Percentiles rank a stretch among this genome's conserved stretches.
phyloP scores from a whole-genome alignment of 2,329 filamentous ascomycete species.

The Nothopassalora personata region DNA sequence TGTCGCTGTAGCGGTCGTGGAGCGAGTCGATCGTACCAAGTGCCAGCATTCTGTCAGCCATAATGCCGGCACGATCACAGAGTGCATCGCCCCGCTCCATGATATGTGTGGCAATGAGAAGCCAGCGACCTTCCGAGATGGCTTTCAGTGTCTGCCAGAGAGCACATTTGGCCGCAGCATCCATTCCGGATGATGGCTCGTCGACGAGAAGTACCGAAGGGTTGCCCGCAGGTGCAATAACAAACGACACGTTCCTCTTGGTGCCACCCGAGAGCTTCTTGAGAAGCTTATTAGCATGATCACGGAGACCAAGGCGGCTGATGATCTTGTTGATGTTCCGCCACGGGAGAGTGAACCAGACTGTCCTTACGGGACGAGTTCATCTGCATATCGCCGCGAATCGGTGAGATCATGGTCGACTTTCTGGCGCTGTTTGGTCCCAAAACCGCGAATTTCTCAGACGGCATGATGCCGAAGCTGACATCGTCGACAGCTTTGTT shows the following conservation, averaged over 20 bases:
- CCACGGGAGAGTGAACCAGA: constrained; percentile 23
- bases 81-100: constrained; percentile 92
- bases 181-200: constrained; percentile 79
- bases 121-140: constrained; percentile 65
- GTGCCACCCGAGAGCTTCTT: constrained; percentile 78
- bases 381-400: constrained; percentile 75
- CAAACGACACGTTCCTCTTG: constrained; percentile 78
- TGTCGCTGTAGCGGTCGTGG: constrained; percentile 64
- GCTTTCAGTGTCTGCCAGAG: constrained; percentile 80
- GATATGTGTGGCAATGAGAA: constrained; percentile 86
- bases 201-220: constrained; percentile 78
- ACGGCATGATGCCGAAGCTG: constrained; percentile 69
- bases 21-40: constrained; percentile 68
- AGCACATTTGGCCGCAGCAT: constrained; percentile 77
- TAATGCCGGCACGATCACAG: constrained; percentile 73
- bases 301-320: constrained; percentile 65
- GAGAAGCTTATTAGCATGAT: constrained; percentile 67
- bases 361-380: constrained; percentile 49
- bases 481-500: constrained; percentile 77
- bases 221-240: constrained; percentile 85
- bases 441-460: constrained; percentile 78
- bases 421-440: constrained; percentile 89
- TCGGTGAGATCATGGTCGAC: constrained; percentile 77
- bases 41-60: constrained; percentile 72
- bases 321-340: constrained; percentile 72